Conservation (phyloP, 441 rosid species). For the Erodium moschatum region DNA sequence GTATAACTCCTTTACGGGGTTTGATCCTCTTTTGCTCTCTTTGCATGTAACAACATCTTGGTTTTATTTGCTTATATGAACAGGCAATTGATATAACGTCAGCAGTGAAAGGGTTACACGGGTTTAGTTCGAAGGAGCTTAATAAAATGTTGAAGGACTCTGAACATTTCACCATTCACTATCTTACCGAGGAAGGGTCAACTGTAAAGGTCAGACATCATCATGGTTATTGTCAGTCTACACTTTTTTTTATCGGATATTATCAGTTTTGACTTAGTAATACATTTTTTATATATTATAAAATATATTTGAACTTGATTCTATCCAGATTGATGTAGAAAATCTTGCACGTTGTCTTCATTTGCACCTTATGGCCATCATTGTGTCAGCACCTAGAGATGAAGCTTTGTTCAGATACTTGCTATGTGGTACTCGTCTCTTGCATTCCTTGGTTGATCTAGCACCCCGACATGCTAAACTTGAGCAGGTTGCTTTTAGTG, state of each 20-base stretch:
- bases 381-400: conserved; percentile 45
- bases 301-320: conserved; percentile 18
- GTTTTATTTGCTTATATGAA: conserved; percentile 13
- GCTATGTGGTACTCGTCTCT: conserved; percentile 59
- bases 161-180: conserved; percentile 47
- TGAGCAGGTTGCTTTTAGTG: conserved; percentile 58
- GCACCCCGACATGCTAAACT: conserved; percentile 64
- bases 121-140: conserved; percentile 56
- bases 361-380: conserved; percentile 67
- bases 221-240: conserved; percentile 10
- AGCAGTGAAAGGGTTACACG: conserved; percentile 65
- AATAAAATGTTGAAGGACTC: conserved; percentile 59
- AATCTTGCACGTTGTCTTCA: conserved; percentile 71
- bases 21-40: conserved; percentile 8
- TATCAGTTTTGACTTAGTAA: background rate
- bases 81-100: conserved; percentile 56
- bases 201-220: conserved; percentile 44
- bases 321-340: conserved; percentile 75
- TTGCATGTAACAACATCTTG: background rate
- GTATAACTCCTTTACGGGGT: conserved; percentile 10
- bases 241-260: background rate
- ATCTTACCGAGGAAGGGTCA: conserved; percentile 33
- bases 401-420: conserved; percentile 43
- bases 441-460: conserved; percentile 76
- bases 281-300: background rate